These are phyloP conservation scores for Russula dissimulans DNA, from an alignment of 768 basidiomycete species.

Conservation along the genomic window DNA sequence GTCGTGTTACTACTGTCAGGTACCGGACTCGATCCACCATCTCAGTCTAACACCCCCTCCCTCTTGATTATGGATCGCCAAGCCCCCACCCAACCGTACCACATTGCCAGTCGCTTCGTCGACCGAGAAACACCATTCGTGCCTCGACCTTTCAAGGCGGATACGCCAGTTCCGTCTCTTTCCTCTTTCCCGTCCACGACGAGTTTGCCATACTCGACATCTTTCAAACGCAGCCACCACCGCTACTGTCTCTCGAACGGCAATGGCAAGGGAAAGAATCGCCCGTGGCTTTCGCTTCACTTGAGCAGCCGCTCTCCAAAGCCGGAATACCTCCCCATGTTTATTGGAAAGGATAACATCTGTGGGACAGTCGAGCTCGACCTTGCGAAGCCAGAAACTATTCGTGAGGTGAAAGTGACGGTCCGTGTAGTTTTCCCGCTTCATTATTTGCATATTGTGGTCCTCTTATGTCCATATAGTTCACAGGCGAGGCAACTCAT, in stretches of 20 bases:
- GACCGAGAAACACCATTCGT: background rate
- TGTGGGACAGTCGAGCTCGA: conserved; percentile 44
- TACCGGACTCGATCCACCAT: too few relatives aligned
- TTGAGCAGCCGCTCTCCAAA: conserved; percentile 36
- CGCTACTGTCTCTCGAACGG: conserved; percentile 34
- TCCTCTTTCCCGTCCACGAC: background rate
- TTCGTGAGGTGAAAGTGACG: conserved; percentile 40
- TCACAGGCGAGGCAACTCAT: conserved; percentile 9
- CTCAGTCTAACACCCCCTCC: background rate
- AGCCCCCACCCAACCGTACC: too few relatives aligned
- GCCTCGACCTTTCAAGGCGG: background rate
- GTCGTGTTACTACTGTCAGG: too few relatives aligned
- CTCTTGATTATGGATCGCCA: background rate
- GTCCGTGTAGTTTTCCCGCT: conserved; percentile 26
- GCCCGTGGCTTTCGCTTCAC: conserved; percentile 40
- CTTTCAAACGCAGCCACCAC: conserved; percentile 25
- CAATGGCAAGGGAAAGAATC: conserved; percentile 30
- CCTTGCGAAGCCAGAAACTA: conserved; percentile 38
- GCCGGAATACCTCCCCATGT: conserved; percentile 35
- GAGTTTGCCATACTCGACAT: background rate
- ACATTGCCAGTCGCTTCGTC: too few relatives aligned
- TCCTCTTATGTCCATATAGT: background rate
- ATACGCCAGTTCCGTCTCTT: background rate
- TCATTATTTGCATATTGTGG: background rate
- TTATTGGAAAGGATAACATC: conserved; percentile 40